Evolutionary conservation across 2,329 filamentous ascomycete genomes (phyloP).

Genomic region (Fusarium palustre): DNA sequence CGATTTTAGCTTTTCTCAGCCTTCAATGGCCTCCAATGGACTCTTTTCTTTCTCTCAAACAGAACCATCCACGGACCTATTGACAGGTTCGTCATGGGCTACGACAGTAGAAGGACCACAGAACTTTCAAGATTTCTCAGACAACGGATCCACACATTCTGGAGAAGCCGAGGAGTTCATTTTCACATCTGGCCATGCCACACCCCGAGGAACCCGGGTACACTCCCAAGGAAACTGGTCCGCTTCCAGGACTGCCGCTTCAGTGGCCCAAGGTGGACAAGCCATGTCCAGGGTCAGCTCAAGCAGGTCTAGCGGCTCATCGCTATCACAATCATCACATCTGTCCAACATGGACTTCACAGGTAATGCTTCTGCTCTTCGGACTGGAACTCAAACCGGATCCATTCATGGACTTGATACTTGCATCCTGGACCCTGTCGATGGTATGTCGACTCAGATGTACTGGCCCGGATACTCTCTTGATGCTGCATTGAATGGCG

Average conservation of each 20-base stretch:
- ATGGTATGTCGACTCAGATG: slow-evolving; percentile 61
- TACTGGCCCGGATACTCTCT: slow-evolving; percentile 63
- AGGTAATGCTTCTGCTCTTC: slow-evolving; percentile 61
- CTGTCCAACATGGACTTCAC: slow-evolving; percentile 65
- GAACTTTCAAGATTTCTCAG: slow-evolving; percentile 67
- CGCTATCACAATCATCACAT: slow-evolving; percentile 63
- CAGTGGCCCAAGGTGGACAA: slow-evolving; percentile 51
- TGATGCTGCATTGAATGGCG: slow-evolving; percentile 57
- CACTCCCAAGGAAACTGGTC: slow-evolving; percentile 60
- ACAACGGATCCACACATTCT: slow-evolving; percentile 61
- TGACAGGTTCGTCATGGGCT: slow-evolving; percentile 67
- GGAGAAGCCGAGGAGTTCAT: slow-evolving; percentile 68
- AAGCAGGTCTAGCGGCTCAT: slow-evolving; percentile 56
- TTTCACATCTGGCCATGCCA: slow-evolving; percentile 66
- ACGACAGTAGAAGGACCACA: slow-evolving; percentile 69
- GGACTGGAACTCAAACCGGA: slow-evolving; percentile 55
- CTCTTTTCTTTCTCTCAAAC: slow-evolving; percentile 70
- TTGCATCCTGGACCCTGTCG: slow-evolving; percentile 62
- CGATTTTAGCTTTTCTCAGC: slow-evolving; percentile 68
- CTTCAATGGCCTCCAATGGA: slow-evolving; percentile 62
- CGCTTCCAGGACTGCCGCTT: slow-evolving; percentile 51
- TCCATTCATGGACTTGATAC: slow-evolving; percentile 62
- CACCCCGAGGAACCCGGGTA: slow-evolving; percentile 63
- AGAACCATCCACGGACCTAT: slow-evolving; percentile 68
- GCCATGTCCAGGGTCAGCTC: slow-evolving; percentile 56